Base-by-base conservation (phyloP, 129 eudicot genomes). In the Artemisia argyi region DNA sequence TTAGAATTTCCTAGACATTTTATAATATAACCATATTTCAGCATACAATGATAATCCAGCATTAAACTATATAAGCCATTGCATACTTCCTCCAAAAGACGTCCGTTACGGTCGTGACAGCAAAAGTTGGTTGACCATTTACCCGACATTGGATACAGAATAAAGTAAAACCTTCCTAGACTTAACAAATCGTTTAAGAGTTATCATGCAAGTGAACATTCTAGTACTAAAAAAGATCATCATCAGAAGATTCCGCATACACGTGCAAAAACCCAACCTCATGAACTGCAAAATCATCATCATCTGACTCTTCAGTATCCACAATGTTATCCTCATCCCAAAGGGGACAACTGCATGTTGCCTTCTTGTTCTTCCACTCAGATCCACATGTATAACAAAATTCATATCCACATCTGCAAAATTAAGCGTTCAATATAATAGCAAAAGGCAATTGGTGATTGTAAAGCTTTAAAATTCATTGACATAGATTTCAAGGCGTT, bases 381-480 rank as follows among this genome's bases (percentile, higher is more conserved):
- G 95, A 87, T 44, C 98, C 98, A 78, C 96, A 92, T 11, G 86
- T 85, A 58, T 92, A 92, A 79, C 98, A 92, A 69, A 92, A 92
- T 65, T 92, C 90, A 30, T 81, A 76, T 32, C 98, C 96, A 72
- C 98, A 89, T 68, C 96, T 92, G 85, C 61, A 76, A 44, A 44
- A 75, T 35, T 22, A 64, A 74, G 16, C 44, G 2, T 7, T 24
- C 26, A 67, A 11, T 4, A 35, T 63, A 63, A 15, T 13, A 35
- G 26, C 49, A 32, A 14, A 47, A 63, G 26, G 11, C 28, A 19
- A 18, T 11, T 4, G 46, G 14, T 26, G 30, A 13, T 13, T 13
- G 39, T 60, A 26, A 26, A 60, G 0, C 18, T 13, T 52, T 60
- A 16, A 26, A 18, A 60, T 60, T 22, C 7, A 60, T 13, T 26